Base-by-base conservation (phyloP, 2,329 filamentous ascomycete species). In the Fusarium longipes region DNA sequence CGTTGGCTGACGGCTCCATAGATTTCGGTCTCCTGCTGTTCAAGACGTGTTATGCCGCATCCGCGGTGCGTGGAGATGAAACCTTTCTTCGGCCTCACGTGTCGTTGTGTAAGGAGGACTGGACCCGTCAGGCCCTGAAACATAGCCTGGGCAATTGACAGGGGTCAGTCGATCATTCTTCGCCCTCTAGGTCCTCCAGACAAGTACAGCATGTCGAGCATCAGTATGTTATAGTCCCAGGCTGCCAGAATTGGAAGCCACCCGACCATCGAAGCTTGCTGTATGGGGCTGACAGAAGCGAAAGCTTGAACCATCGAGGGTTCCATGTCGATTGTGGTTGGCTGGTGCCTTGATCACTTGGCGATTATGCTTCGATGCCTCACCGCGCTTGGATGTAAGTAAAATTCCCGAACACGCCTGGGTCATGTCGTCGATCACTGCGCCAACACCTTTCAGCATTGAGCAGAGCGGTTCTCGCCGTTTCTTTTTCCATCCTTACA, bases 11-110 rank as follows among this genome's bases (percentile, higher is more conserved):
- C 55, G 47, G 64, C 51, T 57, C 65, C 56, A 62, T 52, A 65
- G 52, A 56, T 54, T 50, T 51, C 45, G 51, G 45, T 63, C 51
- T 58, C 60, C 53, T 70, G 60, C 63, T 60, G 43, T 58, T 52
- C 62, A 44, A 64, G 22, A 49, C 54, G 63, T 70, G 68, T 70
- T 70, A 56, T 64, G 63, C 69, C 57, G 68, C 71, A 71, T 68
- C 70, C 65, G 57, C 59, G 58, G 54, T 73, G 60, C 56, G 65
- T 71, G 70, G 57, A 64, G 50, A 63, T 73, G 71, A 74, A 72
- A 74, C 71, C 54, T 71, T 70, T 68, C 54, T 62, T 70, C 61
- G 61, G 42, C 48, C 62, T 73, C 70, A 72, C 67, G 66, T 74
- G 71, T 74, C 57, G 68, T 57, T 65, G 71, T 73, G 66, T 56